phyloP scores from a whole-genome alignment of 108 stramenopile species.

The Cyclostephanos tholiformis region DNA sequence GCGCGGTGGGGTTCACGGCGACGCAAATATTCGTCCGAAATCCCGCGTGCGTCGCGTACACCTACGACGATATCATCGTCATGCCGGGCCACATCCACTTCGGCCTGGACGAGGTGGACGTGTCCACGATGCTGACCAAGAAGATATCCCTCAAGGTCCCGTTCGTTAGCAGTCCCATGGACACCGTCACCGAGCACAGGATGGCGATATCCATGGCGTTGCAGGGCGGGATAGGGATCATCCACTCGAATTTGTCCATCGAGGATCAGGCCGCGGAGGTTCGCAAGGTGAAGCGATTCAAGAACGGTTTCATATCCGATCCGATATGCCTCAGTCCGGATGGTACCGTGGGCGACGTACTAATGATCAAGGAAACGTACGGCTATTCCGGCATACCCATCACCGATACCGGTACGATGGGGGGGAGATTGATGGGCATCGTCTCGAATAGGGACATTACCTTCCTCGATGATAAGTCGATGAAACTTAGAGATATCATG shows the following conservation, averaged over 20 bases:
- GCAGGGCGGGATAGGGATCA: constrained; percentile 99
- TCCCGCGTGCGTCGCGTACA: constrained; percentile 89
- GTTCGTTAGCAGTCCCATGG: constrained; percentile 99
- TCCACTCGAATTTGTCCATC: constrained; percentile 96
- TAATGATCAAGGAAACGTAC: constrained; percentile 72
- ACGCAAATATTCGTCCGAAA: constrained; percentile 81
- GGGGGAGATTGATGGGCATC: constrained; percentile 95
- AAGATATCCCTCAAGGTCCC: constrained; percentile 93
- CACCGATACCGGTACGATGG: constrained; percentile 97
- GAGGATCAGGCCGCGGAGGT: constrained; percentile 95
- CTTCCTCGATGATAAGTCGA: constrained; percentile 88
- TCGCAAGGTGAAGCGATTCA: constrained; percentile 94
- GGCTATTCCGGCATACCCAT: constrained; percentile 99
- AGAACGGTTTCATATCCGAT: constrained; percentile 99
- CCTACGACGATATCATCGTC: constrained; percentile 98
- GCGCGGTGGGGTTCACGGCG: constrained; percentile 88
- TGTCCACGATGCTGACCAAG: constrained; percentile 88
- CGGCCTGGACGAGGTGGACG: constrained; percentile 90
- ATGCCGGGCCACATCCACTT: constrained; percentile 98
- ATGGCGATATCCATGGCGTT: constrained; percentile 99
- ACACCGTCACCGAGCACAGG: constrained; percentile 95
- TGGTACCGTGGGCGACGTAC: constrained; percentile 90
- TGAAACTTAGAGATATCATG: constrained; percentile 92
- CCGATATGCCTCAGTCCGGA: constrained; percentile 94
- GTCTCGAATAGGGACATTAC: constrained; percentile 97